Conservation (phyloP, 192 early-diverging fungal species). For the Backusella tuberculispora region DNA sequence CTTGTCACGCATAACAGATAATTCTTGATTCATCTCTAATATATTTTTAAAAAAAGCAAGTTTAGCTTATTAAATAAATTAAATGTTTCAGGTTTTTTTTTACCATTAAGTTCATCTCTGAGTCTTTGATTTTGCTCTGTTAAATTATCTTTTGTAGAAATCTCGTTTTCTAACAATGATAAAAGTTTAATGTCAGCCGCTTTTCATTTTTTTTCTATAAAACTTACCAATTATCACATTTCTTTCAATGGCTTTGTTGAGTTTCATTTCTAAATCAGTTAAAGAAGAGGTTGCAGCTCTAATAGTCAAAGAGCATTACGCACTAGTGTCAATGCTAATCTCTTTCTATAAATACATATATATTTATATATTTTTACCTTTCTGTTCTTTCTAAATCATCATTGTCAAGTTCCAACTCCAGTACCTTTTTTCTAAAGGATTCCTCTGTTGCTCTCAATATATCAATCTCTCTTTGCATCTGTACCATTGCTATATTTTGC, state of each 20-base stretch:
- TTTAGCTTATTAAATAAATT: background rate
- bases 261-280: constrained; percentile 69
- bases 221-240: constrained; percentile 57
- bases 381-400: constrained; percentile 77
- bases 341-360: background rate
- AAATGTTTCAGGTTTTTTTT: background rate
- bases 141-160: constrained; percentile 67
- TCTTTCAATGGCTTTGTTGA: constrained; percentile 72
- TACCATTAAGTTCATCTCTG: constrained; percentile 75
- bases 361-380: constrained; percentile 41
- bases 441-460: constrained; percentile 69
- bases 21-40: constrained; percentile 56
- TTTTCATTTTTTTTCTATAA: background rate
- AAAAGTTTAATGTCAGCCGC: constrained; percentile 8
- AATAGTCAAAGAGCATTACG: constrained; percentile 22
- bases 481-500: constrained; percentile 62
- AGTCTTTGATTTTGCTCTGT: constrained; percentile 76
- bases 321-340: background rate
- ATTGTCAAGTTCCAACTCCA: constrained; percentile 78
- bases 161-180: constrained; percentile 54
- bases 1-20: constrained; percentile 57
- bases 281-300: constrained; percentile 71
- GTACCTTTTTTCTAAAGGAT: constrained; percentile 69
- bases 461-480: constrained; percentile 78
- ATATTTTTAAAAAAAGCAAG: background rate